Conservation (phyloP, 805 yeast genomes). For the Isabelozyma heimii region DNA sequence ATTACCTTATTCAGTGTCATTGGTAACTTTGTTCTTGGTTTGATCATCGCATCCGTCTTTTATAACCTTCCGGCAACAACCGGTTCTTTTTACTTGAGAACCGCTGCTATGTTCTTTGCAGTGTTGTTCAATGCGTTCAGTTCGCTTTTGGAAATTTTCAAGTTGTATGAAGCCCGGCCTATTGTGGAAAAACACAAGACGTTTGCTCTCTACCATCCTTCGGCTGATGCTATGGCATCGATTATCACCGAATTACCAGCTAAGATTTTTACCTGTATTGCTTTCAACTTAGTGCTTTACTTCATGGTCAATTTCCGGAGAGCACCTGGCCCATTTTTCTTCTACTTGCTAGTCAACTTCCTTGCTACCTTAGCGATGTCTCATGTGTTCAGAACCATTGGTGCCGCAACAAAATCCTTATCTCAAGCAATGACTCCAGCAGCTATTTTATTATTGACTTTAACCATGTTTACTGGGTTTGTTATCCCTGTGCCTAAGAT, state of each 20-base stretch:
- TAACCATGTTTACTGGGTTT: constrained; percentile 56
- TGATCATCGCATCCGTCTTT: constrained; percentile 56
- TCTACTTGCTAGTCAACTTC: constrained; percentile 43
- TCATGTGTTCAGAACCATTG: constrained; percentile 53
- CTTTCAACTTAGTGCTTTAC: constrained; percentile 50
- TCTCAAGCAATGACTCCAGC: constrained; percentile 61
- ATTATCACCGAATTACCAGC: constrained; percentile 57
- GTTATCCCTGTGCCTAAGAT: constrained; percentile 54
- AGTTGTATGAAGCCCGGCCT: constrained; percentile 53
- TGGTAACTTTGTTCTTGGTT: constrained; percentile 52
- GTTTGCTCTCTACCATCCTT: constrained; percentile 56
- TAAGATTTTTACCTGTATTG: constrained; percentile 42
- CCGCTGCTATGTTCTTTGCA: constrained; percentile 68
- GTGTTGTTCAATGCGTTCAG: constrained; percentile 61
- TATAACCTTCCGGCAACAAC: constrained; percentile 47
- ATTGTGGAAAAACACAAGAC: constrained; percentile 59
- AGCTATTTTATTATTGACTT: constrained; percentile 44
- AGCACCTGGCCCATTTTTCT: constrained; percentile 53
- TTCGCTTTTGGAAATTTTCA: constrained; percentile 53
- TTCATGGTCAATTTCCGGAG: constrained; percentile 54
- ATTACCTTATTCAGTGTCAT: constrained; percentile 39
- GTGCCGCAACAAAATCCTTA: constrained; percentile 45
- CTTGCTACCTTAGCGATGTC: constrained; percentile 52
- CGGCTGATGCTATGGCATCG: constrained; percentile 64
- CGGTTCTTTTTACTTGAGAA: constrained; percentile 50